Base-by-base conservation (phyloP, 805 yeast species). In the Candida tallmaniae region DNA sequence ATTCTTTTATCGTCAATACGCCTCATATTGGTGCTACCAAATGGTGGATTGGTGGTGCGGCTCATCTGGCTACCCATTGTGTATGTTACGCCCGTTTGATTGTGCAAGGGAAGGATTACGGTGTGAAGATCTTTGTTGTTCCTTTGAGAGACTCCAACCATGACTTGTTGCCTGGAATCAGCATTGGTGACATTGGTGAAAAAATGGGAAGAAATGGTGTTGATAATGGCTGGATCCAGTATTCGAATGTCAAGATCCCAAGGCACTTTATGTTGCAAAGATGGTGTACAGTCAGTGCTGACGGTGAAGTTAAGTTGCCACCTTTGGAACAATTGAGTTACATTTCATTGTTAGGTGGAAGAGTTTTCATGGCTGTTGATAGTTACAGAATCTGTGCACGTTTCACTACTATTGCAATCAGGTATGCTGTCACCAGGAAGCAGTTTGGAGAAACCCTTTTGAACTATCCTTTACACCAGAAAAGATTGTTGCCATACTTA, bases 41-140 rank as follows among this genome's bases (percentile, higher is more conserved):
- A 58, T 89, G 97, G 96, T 89, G 97, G 97, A 89, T 89, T 51
- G 97, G 97, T 31, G 97, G 97, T 49, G 96, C 96, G 27, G 96
- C 96, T 8, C 94, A 86, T 59, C 80, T 95, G 14, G 86, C 96
- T 5, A 86, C 89, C 19, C 96, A 89, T 62, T 69, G 86, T 16
- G 77, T 80, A n/a, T 83, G 78, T 17, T 89, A 80, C 57, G 96
- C 96, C 4, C 72, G 97, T 41, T 69, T 89, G 42, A 74, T 84
- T 34, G 87, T 86, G 20, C 68, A 80, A 29, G 90, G 84, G 22
- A 76, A 83, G 58, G 97, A 89, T 59, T 79, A 87, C 56, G 97
- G 97, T 30, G 95, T 89, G 36, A 86, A 85, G 62, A 83, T 89
- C 8, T 89, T 89, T 64, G 83, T 89, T 20, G 96, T 89, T 12